A percentile compares a stretch with the other conserved stretches of the same genome.
These are phyloP conservation scores for Termitomyces sp. DNA, from an alignment of 768 basidiomycete genomes.

Conservation along the genomic window DNA sequence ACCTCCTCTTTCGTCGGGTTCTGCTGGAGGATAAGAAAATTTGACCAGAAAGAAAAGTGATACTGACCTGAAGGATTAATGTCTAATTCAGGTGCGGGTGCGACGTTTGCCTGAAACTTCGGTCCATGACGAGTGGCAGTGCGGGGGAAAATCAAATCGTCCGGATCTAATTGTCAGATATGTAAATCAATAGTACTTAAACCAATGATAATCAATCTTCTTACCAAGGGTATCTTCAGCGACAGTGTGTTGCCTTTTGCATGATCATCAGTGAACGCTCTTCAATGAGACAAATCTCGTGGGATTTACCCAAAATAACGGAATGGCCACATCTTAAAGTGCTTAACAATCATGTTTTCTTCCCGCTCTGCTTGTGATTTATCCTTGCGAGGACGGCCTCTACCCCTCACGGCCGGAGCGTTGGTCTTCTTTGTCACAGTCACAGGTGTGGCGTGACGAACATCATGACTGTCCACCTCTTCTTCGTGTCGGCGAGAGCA, in stretches of 20 bases:
- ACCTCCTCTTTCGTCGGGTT: slow-evolving; percentile 63
- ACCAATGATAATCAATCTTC: slow-evolving; percentile 19
- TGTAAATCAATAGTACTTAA: slow-evolving; percentile 10
- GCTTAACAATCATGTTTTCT: slow-evolving; percentile 73
- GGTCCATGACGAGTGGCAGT: slow-evolving; percentile 87
- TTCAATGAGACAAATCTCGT: slow-evolving; percentile 4
- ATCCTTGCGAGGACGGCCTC: slow-evolving; percentile 78
- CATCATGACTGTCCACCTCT: slow-evolving; percentile 74
- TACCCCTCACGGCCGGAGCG: slow-evolving; percentile 67
- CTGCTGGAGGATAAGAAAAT: slow-evolving; percentile 20
- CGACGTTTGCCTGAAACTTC: slow-evolving; percentile 76
- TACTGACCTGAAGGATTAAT: slow-evolving; percentile 36
- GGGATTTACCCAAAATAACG: slow-evolving; percentile 89
- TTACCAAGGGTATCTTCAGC: slow-evolving; percentile 89
- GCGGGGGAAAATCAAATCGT: slow-evolving; percentile 95
- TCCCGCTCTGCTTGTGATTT: slow-evolving; percentile 69
- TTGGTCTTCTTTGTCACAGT: slow-evolving; percentile 50
- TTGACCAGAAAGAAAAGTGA: background rate
- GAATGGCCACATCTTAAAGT: slow-evolving; percentile 92
- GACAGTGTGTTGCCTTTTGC: slow-evolving; percentile 77
- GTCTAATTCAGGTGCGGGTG: slow-evolving; percentile 38
- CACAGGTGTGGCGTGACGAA: slow-evolving; percentile 53
- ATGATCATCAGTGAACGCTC: background rate
- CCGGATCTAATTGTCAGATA: slow-evolving; percentile 62
- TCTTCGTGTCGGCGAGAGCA: slow-evolving; percentile 88